phyloP scores from a whole-genome alignment of 192 early-diverging fungal species.

The Funneliformis mosseae region DNA sequence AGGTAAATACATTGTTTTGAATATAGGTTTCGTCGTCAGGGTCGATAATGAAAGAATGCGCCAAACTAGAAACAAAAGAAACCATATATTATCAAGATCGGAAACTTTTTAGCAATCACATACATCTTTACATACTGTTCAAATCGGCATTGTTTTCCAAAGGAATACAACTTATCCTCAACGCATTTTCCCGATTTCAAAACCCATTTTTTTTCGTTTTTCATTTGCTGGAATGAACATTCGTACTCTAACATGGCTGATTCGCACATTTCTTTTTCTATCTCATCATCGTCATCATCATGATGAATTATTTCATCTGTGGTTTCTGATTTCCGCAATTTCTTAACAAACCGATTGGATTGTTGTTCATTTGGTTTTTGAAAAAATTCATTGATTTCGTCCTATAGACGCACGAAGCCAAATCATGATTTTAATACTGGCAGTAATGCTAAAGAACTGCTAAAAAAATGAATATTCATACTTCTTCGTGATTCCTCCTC shows the following conservation, averaged over 20 bases:
- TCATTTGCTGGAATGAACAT: not conserved
- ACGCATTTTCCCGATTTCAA: conserved; percentile 32
- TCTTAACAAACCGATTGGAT: conserved; percentile 11
- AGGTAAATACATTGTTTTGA: conserved; percentile 2
- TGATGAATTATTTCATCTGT: not conserved
- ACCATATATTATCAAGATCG: not conserved
- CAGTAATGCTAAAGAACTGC: no score
- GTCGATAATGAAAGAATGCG: conserved; percentile 36
- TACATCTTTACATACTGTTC: conserved; percentile 27
- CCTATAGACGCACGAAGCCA: not conserved
- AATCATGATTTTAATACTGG: not conserved
- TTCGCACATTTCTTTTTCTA: not conserved
- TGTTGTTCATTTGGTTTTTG: conserved; percentile 7
- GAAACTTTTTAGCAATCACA: conserved; percentile 16
- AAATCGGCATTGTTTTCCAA: conserved; percentile 27
- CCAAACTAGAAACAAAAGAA: conserved; percentile 8
- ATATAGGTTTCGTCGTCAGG: not conserved
- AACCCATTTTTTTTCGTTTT: conserved; percentile 31
- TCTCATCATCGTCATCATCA: not conserved
- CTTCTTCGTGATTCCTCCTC: no score
- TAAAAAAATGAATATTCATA: no score
- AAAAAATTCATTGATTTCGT: conserved; percentile 9
- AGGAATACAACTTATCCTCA: conserved; percentile 36
- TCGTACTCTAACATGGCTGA: not conserved
- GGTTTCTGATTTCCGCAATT: not conserved